Percentiles rank a stretch among this genome's conserved stretches.
Conservation (phyloP, 169 alveolate genomes). For the Plasmodium billcollinsi region DNA sequence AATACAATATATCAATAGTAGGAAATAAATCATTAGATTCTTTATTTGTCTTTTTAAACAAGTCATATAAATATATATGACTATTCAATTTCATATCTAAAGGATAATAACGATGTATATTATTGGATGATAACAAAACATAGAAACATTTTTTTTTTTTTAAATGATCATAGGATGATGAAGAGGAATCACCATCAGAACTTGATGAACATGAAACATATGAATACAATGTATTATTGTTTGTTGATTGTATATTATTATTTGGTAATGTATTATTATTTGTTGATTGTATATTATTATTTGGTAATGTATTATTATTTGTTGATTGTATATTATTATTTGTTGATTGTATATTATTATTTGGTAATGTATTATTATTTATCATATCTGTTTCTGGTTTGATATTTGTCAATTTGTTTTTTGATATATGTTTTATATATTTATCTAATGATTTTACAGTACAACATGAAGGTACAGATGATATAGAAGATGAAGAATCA, state of each 20-base stretch:
- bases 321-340: slow-evolving; percentile 1
- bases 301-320: too few species aligned
- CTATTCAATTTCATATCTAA: slow-evolving; percentile 47
- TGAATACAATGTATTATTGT: slow-evolving; percentile 3
- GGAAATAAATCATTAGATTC: slow-evolving; percentile 71
- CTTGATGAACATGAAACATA: slow-evolving; percentile 20
- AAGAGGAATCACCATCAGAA: slow-evolving; percentile 22
- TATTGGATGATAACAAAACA: slow-evolving; percentile 26
- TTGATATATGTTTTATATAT: slow-evolving; percentile 53
- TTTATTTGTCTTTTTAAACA: slow-evolving; percentile 49
- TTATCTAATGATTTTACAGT: slow-evolving; percentile 46
- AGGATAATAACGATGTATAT: slow-evolving; percentile 54
- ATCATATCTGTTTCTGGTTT: not conserved
- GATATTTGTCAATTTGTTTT: slow-evolving; percentile 3
- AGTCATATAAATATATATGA: slow-evolving; percentile 34
- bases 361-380: not conserved
- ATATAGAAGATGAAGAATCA: slow-evolving; percentile 17
- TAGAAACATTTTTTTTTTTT: slow-evolving; percentile 57
- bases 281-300: too few species aligned
- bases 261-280: not conserved
- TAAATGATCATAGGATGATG: slow-evolving; percentile 28
- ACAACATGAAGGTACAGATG: slow-evolving; percentile 63
- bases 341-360: slow-evolving; percentile 1
- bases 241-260: slow-evolving; percentile 3
- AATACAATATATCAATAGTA: slow-evolving; percentile 59